These are phyloP conservation scores for Leptographium galeiforme DNA, from an alignment of 2,329 filamentous ascomycete genomes.

Conservation along the genomic window DNA sequence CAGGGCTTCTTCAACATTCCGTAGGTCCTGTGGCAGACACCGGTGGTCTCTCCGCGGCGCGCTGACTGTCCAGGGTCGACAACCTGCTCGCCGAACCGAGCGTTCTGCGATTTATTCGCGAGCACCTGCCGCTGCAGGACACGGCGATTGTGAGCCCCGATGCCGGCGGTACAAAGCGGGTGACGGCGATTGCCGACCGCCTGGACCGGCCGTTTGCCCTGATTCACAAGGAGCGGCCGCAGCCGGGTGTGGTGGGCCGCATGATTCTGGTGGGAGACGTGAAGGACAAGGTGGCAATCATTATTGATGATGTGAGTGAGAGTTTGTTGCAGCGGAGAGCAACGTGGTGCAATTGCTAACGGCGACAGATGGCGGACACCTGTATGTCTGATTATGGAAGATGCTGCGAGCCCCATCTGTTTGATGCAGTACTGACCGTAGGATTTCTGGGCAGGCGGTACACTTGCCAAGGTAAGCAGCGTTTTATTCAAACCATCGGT, in stretches of 20 bases:
- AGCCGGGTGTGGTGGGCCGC: constrained; percentile 66
- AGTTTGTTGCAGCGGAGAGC: background rate
- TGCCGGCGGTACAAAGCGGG: constrained; percentile 86
- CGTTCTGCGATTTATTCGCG: constrained; percentile 79
- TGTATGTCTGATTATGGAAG: constrained; percentile 4
- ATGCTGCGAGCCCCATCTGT: background rate
- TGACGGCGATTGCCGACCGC: constrained; percentile 84
- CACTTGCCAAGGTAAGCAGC: constrained; percentile 41
- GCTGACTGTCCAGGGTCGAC: constrained; percentile 28
- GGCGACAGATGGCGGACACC: constrained; percentile 12
- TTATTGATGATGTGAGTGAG: constrained; percentile 39
- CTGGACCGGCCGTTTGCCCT: constrained; percentile 84
- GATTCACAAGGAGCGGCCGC: constrained; percentile 90
- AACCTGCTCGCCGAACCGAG: constrained; percentile 91
- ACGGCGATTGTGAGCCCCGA: constrained; percentile 93
- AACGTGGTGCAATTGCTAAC: background rate
- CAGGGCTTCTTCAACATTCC: constrained; percentile 78
- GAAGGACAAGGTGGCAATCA: constrained; percentile 78
- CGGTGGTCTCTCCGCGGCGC: too few relatives aligned
- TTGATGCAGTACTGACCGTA: constrained; percentile 41
- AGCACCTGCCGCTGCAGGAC: constrained; percentile 69
- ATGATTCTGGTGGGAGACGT: constrained; percentile 97
- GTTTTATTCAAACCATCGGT: background rate
- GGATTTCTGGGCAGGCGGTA: constrained; percentile 13
- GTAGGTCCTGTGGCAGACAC: background rate